These are phyloP conservation scores for Solanum neorickii DNA, from an alignment of 257 asterid species.

Conservation along the genomic window DNA sequence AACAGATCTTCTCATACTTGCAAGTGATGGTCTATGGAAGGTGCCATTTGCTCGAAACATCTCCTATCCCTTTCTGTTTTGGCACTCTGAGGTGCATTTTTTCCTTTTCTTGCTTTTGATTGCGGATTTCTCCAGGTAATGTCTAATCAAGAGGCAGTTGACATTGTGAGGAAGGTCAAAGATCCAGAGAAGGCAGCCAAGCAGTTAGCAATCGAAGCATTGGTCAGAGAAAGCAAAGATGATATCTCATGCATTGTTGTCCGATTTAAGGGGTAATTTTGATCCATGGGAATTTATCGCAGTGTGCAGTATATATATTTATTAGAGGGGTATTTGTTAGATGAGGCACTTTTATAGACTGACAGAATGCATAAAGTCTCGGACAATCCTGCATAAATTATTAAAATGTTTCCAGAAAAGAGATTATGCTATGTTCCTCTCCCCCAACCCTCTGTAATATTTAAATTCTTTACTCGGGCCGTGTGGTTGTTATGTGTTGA, in stretches of 20 bases:
- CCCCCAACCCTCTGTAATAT: slow-evolving; percentile 11
- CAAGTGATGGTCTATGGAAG: slow-evolving; percentile 97
- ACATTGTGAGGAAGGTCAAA: slow-evolving; percentile 54
- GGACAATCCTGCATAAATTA: slow-evolving; percentile 1
- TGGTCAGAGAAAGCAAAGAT: slow-evolving; percentile 78
- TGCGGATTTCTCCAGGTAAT: slow-evolving; percentile 40
- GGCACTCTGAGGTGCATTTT: not conserved
- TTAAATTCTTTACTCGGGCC: slow-evolving; percentile 5
- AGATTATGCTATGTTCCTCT: slow-evolving; percentile 3
- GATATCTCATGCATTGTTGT: slow-evolving; percentile 88
- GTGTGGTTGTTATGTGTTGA: slow-evolving; percentile 33
- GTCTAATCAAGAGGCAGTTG: slow-evolving; percentile 92
- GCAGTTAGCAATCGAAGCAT: slow-evolving; percentile 56
- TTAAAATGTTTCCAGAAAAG: not conserved
- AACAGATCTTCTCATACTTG: slow-evolving; percentile 71
- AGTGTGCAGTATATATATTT: slow-evolving; percentile 19
- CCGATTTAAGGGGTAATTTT: slow-evolving; percentile 38
- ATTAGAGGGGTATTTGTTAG: slow-evolving; percentile 6
- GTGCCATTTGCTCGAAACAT: slow-evolving; percentile 7
- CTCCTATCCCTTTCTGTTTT: not conserved
- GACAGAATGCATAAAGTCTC: slow-evolving; percentile 5
- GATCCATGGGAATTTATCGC: not conserved
- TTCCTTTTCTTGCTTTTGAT: not conserved
- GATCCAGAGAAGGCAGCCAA: slow-evolving; percentile 91
- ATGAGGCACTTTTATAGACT: slow-evolving; percentile 4